Percentiles rank a stretch among this genome's conserved stretches.
Conservation (phyloP, 2,329 filamentous ascomycete species). For the Diaporthe eres region DNA sequence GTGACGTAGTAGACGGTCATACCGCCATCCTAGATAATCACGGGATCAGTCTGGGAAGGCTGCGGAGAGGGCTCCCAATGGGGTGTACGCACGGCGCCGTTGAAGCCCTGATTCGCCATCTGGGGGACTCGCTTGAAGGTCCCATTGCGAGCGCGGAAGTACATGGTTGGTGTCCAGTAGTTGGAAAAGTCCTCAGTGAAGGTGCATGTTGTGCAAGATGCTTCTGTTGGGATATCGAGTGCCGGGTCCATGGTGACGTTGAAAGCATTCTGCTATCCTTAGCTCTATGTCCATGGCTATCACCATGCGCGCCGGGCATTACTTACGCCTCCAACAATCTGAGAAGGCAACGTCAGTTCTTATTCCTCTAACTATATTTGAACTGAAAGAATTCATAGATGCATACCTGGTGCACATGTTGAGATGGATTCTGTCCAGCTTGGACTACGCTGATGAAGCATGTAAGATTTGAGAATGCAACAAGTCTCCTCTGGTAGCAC, state of each 20-base stretch:
- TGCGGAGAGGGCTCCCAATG: accelerated
- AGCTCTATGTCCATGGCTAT: not conserved
- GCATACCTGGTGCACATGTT: slow-evolving; percentile 64
- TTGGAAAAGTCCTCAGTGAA: slow-evolving; percentile 37
- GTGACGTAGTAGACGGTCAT: slow-evolving; percentile 56
- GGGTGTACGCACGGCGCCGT: slow-evolving; percentile 56
- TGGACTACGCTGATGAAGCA: slow-evolving; percentile 45
- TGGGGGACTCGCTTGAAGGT: slow-evolving; percentile 38
- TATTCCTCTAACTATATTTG: too few relatives aligned
- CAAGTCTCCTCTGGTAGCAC: too few relatives aligned
- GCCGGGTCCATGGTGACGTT: slow-evolving; percentile 54
- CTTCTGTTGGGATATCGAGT: not conserved
- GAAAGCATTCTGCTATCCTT: slow-evolving; percentile 50
- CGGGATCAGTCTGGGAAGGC: not conserved
- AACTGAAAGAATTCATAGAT: accelerated
- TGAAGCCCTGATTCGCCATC: slow-evolving; percentile 49
- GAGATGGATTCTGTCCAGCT: slow-evolving; percentile 60
- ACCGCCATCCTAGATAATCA: slow-evolving; percentile 47
- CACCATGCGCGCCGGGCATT: not conserved
- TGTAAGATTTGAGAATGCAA: not conserved
- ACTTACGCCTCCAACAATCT: slow-evolving; percentile 60
- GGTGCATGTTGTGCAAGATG: slow-evolving; percentile 51
- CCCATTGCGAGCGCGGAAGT: slow-evolving; percentile 35
- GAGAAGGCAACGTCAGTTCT: not conserved
- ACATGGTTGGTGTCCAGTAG: slow-evolving; percentile 36